These are phyloP conservation scores for Tausonia pullulans DNA, from an alignment of 1,284 basidiomycete genomes.

Conservation along the genomic window DNA sequence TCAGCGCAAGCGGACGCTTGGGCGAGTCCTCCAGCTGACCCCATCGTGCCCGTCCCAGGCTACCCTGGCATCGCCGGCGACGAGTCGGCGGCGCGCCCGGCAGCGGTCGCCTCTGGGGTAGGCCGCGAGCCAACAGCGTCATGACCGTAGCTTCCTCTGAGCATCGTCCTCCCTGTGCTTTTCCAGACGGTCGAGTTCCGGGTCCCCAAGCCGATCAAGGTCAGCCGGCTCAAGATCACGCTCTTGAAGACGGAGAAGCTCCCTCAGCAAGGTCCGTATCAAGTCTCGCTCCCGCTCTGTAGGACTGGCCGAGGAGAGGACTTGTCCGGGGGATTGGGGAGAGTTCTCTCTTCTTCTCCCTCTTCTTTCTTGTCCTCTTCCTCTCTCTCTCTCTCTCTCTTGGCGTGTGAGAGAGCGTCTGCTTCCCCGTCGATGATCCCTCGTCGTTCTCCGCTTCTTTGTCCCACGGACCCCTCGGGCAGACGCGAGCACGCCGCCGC, in stretches of 20 bases:
- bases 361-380: too few relatives aligned
- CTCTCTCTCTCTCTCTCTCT: background rate
- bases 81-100: background rate
- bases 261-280: slow-evolving; percentile 3
- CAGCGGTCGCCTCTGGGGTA: background rate
- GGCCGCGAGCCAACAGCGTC: background rate
- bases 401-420: too few relatives aligned
- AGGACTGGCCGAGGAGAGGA: too few relatives aligned
- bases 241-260: slow-evolving; percentile 10
- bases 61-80: background rate
- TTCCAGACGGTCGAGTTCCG: slow-evolving; percentile 4
- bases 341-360: too few relatives aligned
- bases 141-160: too few relatives aligned
- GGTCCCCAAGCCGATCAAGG: slow-evolving; percentile 4
- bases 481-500: too few relatives aligned
- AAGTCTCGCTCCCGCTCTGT: background rate
- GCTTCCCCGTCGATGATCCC: too few relatives aligned
- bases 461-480: too few relatives aligned
- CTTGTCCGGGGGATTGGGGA: too few relatives aligned
- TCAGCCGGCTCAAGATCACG: background rate
- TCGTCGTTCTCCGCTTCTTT: too few relatives aligned
- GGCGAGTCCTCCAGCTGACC: background rate
- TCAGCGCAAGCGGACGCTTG: too few relatives aligned
- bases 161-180: background rate
- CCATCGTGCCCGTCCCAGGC: background rate